Evolutionary conservation across 2,329 filamentous ascomycete species (phyloP), one percentile per base, ranked within the genome.

Genomic region (Fusarium pseudonygamai): DNA sequence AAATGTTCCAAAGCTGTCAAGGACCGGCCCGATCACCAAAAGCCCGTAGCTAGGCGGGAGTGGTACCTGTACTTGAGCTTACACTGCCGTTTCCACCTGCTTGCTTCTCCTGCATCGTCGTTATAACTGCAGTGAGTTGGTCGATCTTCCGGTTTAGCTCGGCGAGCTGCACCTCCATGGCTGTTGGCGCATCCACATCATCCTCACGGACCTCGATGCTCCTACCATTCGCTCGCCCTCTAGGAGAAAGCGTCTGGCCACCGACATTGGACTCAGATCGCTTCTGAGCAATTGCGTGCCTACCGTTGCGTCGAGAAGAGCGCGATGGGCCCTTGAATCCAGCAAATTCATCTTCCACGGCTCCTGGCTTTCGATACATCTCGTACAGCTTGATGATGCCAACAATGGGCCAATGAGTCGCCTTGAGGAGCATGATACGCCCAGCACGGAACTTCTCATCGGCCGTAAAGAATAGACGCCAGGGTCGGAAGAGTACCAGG

Each of bases 311-410:
- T 5, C 73, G 65, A 34, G 77, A 71, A 49, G 63, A 62, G 71
- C 81, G 78, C 26, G 80, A 82, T 1, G 85, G 85, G 7, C 85
- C 89, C 76, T 84, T 85, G 81, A 86, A 88, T 34, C 82, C 85
- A 64, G 83, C 84, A 71, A 84, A 87, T 58, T 85, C 85, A 57
- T 86, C 85, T 18, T 80, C 75, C 18, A 78, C 69, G 13, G 83
- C 75, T 28, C 67, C 60, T 57, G 82, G 83, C 64, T 80, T 80
- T 28, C 82, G 81, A 50, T 88, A 71, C 75, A 84, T 84, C 81
- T 94, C 92, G 79, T 92, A 94, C n/a, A 86, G 78, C 80, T 89
- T 87, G 73, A 95, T 95, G 50, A 86, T 83, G n/a, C 83, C 88
- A 34, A 95, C 91, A 70, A 93, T 90, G 37, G 93, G 93, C 52